Evolutionary conservation across 2,329 filamentous ascomycete genomes (phyloP).

Genomic region (Teratosphaeriaceae sp.): DNA sequence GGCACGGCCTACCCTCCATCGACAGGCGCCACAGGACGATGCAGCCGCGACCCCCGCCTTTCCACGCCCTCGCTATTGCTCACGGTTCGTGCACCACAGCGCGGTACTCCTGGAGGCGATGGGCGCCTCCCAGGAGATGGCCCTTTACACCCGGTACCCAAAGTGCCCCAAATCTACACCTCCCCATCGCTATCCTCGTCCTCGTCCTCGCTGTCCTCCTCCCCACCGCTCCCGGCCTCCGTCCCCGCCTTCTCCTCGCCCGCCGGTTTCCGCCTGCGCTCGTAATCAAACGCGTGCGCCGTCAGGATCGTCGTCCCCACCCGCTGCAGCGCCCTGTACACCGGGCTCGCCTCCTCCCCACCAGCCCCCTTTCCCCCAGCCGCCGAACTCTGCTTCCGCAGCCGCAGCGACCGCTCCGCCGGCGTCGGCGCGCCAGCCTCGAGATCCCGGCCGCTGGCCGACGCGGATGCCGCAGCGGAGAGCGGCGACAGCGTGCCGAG

Average conservation of each 20-base stretch:
- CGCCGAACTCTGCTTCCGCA: conserved; percentile 81
- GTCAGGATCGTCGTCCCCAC: conserved; percentile 66
- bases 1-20: no score
- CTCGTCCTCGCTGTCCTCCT: conserved; percentile 1
- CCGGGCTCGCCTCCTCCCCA: conserved; percentile 23
- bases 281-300: conserved; percentile 88
- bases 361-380: conserved; percentile 35
- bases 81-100: no score
- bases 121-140: no score
- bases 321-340: conserved; percentile 40
- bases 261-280: conserved; percentile 61
- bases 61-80: no score
- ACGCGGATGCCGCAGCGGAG: background rate
- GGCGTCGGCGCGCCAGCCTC: conserved; percentile 1
- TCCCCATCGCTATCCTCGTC: background rate
- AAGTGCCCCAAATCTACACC: no score
- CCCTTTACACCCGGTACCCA: no score
- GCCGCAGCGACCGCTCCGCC: conserved; percentile 33
- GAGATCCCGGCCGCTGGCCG: conserved; percentile 2
- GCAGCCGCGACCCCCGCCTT: no score
- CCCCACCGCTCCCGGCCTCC: background rate
- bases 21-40: no score
- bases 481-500: background rate
- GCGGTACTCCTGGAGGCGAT: no score
- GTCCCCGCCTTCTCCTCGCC: background rate